Evolutionary conservation across 2,329 filamentous ascomycete species (phyloP).

Genomic region (Talaromyces albobiverticillius): DNA sequence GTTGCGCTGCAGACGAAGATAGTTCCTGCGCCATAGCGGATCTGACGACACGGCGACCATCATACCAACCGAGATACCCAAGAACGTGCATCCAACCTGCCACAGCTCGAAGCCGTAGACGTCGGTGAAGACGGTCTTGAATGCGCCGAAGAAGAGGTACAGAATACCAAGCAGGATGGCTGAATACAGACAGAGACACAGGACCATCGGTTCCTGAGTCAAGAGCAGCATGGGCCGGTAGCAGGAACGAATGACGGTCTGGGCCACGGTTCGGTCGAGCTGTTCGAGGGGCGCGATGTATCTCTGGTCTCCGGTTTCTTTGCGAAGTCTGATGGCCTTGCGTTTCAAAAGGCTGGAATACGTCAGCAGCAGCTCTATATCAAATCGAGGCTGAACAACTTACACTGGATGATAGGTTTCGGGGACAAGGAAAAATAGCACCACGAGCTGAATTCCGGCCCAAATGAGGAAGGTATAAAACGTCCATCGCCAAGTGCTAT

Average conservation of each 20-base stretch:
- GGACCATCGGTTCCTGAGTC: conserved; percentile 77
- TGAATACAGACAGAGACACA: conserved; percentile 76
- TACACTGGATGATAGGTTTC: conserved; percentile 73
- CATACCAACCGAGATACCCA: conserved; percentile 53
- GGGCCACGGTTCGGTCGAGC: conserved; percentile 62
- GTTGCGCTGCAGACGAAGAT: conserved; percentile 39
- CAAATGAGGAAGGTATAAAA: conserved; percentile 85
- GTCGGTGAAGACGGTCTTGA: conserved; percentile 71
- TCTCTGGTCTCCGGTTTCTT: conserved; percentile 53
- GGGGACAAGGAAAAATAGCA: conserved; percentile 71
- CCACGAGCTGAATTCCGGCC: conserved; percentile 61
- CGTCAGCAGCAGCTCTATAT: conserved; percentile 50
- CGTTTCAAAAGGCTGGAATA: conserved; percentile 56
- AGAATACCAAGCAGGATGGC: conserved; percentile 83
- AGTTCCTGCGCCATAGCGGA: conserved; percentile 47
- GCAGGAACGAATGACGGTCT: conserved; percentile 58
- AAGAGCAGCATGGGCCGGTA: conserved; percentile 74
- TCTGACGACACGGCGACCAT: conserved; percentile 43
- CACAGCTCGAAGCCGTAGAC: conserved; percentile 75
- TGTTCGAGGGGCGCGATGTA: conserved; percentile 78
- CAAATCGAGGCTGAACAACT: conserved; percentile 12
- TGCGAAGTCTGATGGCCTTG: conserved; percentile 68
- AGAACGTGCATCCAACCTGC: conserved; percentile 75
- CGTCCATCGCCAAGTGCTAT: conserved; percentile 66
- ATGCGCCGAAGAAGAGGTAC: conserved; percentile 89